Base-by-base conservation (phyloP, 805 yeast species). In the Schizosaccharomyces osmophilus region DNA sequence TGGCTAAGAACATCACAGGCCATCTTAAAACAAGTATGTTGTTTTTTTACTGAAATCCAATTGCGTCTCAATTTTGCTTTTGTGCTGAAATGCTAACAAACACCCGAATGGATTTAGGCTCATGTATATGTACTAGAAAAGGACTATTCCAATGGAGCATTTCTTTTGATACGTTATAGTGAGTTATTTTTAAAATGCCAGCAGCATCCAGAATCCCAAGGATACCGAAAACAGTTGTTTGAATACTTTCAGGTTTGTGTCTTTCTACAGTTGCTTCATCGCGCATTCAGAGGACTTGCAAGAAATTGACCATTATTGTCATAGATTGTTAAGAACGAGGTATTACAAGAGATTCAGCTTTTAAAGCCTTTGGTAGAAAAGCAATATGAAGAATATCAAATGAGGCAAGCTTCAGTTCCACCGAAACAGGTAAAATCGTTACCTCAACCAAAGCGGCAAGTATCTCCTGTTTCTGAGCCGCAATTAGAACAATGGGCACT, bases 1-100 rank as follows among this genome's bases (percentile, higher is more conserved):
- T 82, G 86, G 77, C 66, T 82, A 39, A 76, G 82, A 62, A 77
- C 82, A 59, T 81, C 78, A 61, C 73, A 70, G 57, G 76, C 75
- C 19, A 72, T 77, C 66, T 71, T 71, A 64, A 74, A 72, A 68
- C 82, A 51, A 15, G 57, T 51, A 51, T n/a, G 22, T 45, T 24
- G 4, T 3, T 15, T n/a, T 4, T 2, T 36, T 36, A 13, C 3
- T 6, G 1, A 9, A 36, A 9, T 36, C 3, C 41, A 36, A 45
- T 45, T n/a, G 13, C n/a, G 22, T 45, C 3, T 19, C 9, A 5
- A 13, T 13, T 19, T 8, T 9, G 24, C 3, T n/a, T 45, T 13
- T 51, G 22, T 51, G 39, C 68, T 71, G 80, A 51, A 22, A 8
- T 29, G 22, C 26, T 24, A 24, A 51, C 26, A 22, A 8, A 22